These are phyloP conservation scores for Rhododendron vialii DNA, from an alignment of 148 eudicot species.

Conservation along the genomic window DNA sequence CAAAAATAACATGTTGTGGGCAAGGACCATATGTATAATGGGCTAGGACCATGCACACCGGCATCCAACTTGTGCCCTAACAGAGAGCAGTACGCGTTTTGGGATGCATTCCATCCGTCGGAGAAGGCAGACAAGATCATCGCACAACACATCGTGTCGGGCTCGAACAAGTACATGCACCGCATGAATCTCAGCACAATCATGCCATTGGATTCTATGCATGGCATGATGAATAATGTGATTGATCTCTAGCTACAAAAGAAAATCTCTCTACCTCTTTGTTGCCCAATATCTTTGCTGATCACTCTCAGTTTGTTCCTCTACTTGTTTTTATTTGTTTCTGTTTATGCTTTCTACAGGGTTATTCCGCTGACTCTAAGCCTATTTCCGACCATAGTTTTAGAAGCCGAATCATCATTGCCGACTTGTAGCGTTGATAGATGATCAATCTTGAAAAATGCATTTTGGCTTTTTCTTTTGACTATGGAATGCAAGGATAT, in stretches of 20 bases:
- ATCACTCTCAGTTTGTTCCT: neutral
- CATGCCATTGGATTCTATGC: slow-evolving; percentile 35
- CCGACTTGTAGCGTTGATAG: too few species aligned
- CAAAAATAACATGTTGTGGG: slow-evolving; percentile 53
- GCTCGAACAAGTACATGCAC: slow-evolving; percentile 34
- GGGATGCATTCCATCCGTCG: slow-evolving; percentile 49
- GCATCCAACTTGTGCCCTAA: slow-evolving; percentile 41
- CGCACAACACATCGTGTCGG: slow-evolving; percentile 31
- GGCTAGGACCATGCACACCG: slow-evolving; percentile 42
- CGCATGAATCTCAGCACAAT: slow-evolving; percentile 51
- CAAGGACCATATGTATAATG: slow-evolving; percentile 48
- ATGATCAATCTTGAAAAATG: too few species aligned
- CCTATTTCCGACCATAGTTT: too few species aligned
- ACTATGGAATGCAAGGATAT: too few species aligned
- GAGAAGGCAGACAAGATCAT: slow-evolving; percentile 44
- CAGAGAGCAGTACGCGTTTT: slow-evolving; percentile 30
- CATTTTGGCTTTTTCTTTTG: too few species aligned
- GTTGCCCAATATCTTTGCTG: neutral
- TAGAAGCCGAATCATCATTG: too few species aligned
- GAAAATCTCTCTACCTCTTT: neutral
- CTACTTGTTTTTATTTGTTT: neutral
- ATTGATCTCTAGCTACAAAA: neutral
- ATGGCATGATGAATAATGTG: neutral
- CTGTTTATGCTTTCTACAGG: neutral
- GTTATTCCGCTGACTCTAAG: too few species aligned